Percentiles rank a stretch among this genome's conserved stretches.
These are phyloP conservation scores for Monascus ruber DNA, from an alignment of 2,329 filamentous ascomycete genomes.

Conservation along the genomic window DNA sequence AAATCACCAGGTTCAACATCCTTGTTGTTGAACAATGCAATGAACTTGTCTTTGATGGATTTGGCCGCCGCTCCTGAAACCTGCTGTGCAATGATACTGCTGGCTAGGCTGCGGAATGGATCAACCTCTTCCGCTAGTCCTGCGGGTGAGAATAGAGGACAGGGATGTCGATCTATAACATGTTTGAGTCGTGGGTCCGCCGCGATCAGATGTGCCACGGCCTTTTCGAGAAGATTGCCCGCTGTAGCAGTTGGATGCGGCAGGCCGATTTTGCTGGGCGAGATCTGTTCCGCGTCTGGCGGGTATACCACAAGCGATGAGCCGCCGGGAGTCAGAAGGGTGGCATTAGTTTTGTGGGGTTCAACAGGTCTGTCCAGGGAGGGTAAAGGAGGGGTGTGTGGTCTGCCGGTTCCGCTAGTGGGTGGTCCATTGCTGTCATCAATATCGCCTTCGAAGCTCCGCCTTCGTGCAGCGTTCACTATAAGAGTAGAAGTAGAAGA, in stretches of 20 bases:
- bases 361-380: slow-evolving; percentile 35
- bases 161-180: slow-evolving; percentile 63
- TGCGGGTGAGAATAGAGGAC: slow-evolving; percentile 66
- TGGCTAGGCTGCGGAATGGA: slow-evolving; percentile 72
- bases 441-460: background rate
- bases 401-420: slow-evolving; percentile 26
- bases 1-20: slow-evolving; percentile 12
- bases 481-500: too few species aligned
- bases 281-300: slow-evolving; percentile 23
- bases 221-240: slow-evolving; percentile 61
- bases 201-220: slow-evolving; percentile 60
- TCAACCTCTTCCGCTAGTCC: slow-evolving; percentile 77
- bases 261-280: slow-evolving; percentile 30
- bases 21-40: slow-evolving; percentile 53
- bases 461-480: too few species aligned
- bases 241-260: slow-evolving; percentile 47
- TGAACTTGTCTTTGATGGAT: slow-evolving; percentile 77
- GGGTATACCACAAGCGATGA: slow-evolving; percentile 39
- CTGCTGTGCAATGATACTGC: slow-evolving; percentile 91
- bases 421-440: background rate
- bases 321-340: slow-evolving; percentile 36
- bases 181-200: slow-evolving; percentile 61
- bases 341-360: slow-evolving; percentile 37
- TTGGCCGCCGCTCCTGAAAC: slow-evolving; percentile 86
- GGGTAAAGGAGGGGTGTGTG: slow-evolving; percentile 35